These are phyloP conservation scores for Lolium perenne DNA, from an alignment of 176 grass and related monocot species.

Conservation along the genomic window DNA sequence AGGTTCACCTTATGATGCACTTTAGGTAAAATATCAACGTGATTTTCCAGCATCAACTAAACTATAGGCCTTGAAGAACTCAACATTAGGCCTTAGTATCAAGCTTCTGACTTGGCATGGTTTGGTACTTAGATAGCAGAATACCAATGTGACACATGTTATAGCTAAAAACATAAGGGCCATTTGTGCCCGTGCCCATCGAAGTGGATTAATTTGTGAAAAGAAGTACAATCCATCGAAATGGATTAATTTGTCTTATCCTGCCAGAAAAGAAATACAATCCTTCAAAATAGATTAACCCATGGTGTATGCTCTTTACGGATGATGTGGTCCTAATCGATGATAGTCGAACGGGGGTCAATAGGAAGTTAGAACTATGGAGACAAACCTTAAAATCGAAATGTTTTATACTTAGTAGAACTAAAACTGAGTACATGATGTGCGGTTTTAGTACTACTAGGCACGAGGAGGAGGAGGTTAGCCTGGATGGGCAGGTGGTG, in stretches of 20 bases:
- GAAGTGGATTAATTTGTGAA: neutral
- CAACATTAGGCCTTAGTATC: neutral
- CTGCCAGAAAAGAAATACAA: too few species aligned
- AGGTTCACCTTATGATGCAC: neutral
- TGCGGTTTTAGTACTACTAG: too few species aligned
- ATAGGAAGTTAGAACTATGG: too few species aligned
- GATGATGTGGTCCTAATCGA: too few species aligned
- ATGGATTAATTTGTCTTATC: neutral
- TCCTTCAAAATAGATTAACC: neutral
- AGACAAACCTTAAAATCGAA: too few species aligned
- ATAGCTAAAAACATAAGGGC: neutral
- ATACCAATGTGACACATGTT: neutral
- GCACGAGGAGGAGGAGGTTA: too few species aligned
- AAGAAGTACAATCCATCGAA: neutral
- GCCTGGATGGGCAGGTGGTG: too few species aligned
- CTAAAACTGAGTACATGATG: too few species aligned
- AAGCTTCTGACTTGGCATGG: neutral
- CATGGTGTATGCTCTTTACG: too few species aligned
- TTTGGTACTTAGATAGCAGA: neutral
- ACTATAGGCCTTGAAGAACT: neutral
- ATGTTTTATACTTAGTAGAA: too few species aligned
- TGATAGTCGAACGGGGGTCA: too few species aligned
- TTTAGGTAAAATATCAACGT: neutral
- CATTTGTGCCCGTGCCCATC: neutral
- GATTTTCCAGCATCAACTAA: neutral